Evolutionary conservation across 176 grass and related monocot genomes (phyloP), one percentile per base, ranked within the genome.

Genomic region (Echinochloa phyllopogon): DNA sequence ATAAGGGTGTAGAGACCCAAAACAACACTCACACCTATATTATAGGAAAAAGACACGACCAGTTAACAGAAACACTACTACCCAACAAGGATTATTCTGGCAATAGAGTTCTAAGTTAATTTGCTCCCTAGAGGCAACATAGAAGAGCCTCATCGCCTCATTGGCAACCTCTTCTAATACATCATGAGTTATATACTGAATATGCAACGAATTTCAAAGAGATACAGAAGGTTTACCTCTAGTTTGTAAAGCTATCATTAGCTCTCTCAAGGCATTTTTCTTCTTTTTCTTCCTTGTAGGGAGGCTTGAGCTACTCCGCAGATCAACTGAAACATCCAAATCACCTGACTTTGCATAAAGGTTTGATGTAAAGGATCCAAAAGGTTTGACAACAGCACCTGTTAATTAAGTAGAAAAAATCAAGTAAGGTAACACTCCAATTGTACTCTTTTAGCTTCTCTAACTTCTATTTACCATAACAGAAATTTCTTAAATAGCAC

Each of bases 291-390:
- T 91, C 66, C 10, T 86, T 71, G 55, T 60, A 62, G 58, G 71
- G 25, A 49, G 11, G 39, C 58, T 65, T 49, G 70, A 82, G 17
- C 7, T 15, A 81, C 29, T 74, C 7, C 74, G 10, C 65, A 93
- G 85, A 66, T 91, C 64, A 75, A 98, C 67, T 48, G 95, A 98
- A 77, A 98, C 60, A 91, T 98, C 95, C 87, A 98, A 88, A 85
- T 93, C 95, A 76, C 93, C 93, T 60, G 89, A 92, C 74, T 93
- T 98, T 51, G 87, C 83, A 77, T 95, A 95, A 55, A 98, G 95
- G 36, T 92, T 85, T 8, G 95, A 95, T 77, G 88, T 52, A 92
- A 93, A 98, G 23, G 95, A 98, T 95, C 93, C 95, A 92, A 98
- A 98, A 53, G 95, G 93, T 71, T 74, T 80, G 51, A 95, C 81